Percentiles rank a stretch among this genome's conserved stretches.
phyloP scores from a whole-genome alignment of 176 grass and related monocot species.

The Cenchrus americanus region DNA sequence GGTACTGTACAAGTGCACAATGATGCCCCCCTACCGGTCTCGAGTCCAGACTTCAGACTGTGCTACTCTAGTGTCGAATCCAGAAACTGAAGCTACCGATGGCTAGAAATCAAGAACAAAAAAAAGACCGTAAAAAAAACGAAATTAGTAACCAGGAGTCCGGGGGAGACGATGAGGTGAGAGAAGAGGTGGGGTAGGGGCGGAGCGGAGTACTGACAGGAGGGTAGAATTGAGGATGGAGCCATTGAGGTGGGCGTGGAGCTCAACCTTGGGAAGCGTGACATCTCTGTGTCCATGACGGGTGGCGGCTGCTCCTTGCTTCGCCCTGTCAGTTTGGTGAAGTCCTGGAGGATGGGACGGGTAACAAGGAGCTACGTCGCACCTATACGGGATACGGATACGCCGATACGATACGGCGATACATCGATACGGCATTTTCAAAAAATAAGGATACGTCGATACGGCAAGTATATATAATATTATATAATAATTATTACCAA shows the following conservation, averaged over 20 bases:
- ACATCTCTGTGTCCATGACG: conserved; percentile 42
- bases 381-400: no score
- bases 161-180: not conserved
- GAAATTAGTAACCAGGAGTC: no score
- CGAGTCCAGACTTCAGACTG: not conserved
- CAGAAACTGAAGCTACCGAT: not conserved
- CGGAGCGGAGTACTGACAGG: conserved; percentile 60
- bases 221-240: conserved; percentile 92
- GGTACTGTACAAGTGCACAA: not conserved
- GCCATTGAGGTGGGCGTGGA: conserved; percentile 97
- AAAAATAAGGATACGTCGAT: no score
- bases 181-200: not conserved
- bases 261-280: conserved; percentile 89
- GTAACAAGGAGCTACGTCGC: not conserved
- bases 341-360: not conserved
- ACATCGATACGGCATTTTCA: no score
- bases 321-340: not conserved
- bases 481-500: no score
- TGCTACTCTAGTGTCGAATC: not conserved
- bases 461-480: no score
- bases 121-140: no score
- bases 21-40: not conserved
- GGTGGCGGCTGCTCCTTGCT: conserved; percentile 19
- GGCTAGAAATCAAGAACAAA: not conserved
- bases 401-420: no score